Percentiles rank a stretch among this genome's conserved stretches.
phyloP scores from a whole-genome alignment of 805 yeast species.

The Peterozyma xylosa region DNA sequence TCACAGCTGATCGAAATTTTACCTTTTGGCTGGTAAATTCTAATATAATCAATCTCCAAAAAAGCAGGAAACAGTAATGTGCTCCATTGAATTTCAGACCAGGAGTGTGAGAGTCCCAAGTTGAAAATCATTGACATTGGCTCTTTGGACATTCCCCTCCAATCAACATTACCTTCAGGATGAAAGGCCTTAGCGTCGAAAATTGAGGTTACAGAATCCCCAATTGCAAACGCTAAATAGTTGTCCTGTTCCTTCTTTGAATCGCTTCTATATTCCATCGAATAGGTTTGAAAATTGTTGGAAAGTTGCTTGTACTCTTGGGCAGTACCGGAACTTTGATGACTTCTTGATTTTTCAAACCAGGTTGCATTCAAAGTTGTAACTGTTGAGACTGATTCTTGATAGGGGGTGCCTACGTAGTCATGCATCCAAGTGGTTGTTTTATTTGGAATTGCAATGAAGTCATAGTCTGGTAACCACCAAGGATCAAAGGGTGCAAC shows the following conservation, averaged over 20 bases:
- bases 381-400: slow-evolving; percentile 30
- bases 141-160: slow-evolving; percentile 71
- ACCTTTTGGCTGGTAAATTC: slow-evolving; percentile 31
- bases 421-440: slow-evolving; percentile 28
- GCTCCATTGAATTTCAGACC: slow-evolving; percentile 32
- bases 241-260: slow-evolving; percentile 16
- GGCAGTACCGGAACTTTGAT: background rate
- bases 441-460: slow-evolving; percentile 20
- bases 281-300: slow-evolving; percentile 23
- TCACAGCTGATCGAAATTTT: slow-evolving; percentile 26
- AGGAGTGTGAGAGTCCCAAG: slow-evolving; percentile 63
- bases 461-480: slow-evolving; percentile 33
- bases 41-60: slow-evolving; percentile 29
- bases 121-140: slow-evolving; percentile 80
- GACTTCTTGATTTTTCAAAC: slow-evolving; percentile 20
- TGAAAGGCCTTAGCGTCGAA: slow-evolving; percentile 26
- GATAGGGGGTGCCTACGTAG: slow-evolving; percentile 29
- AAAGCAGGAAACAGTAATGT: slow-evolving; percentile 27
- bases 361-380: slow-evolving; percentile 28
- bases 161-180: slow-evolving; percentile 48
- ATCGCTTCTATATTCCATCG: slow-evolving; percentile 26
- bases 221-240: slow-evolving; percentile 27
- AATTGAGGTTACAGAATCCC: slow-evolving; percentile 20
- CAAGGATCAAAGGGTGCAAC: slow-evolving; percentile 37
- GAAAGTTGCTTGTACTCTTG: background rate